Conservation (phyloP, 164 flowering plant genomes). For the Brasenia schreberi region DNA sequence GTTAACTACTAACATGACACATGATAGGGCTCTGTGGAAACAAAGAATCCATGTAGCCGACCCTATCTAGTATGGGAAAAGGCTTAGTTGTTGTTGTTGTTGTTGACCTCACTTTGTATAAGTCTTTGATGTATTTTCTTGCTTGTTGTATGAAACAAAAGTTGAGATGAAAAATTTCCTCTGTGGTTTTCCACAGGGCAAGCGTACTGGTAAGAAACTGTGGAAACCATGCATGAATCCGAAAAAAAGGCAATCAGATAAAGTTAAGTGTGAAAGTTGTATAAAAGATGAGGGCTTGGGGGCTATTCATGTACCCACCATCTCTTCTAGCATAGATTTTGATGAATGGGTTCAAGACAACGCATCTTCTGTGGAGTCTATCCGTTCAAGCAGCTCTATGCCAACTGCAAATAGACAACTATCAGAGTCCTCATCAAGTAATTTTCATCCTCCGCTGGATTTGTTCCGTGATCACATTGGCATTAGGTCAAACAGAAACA, state of each 20-base stretch:
- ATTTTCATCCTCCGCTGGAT: constrained; percentile 58
- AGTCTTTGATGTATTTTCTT: background rate
- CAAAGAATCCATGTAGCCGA: too few relatives aligned
- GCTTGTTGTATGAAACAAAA: background rate
- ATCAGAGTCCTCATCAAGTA: constrained; percentile 28
- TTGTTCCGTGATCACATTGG: constrained; percentile 53
- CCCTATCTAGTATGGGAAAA: too few relatives aligned
- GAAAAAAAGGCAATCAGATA: background rate
- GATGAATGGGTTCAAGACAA: constrained; percentile 6
- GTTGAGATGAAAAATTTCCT: too few relatives aligned
- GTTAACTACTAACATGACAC: too few relatives aligned
- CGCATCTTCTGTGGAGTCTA: constrained; percentile 11
- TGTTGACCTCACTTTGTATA: background rate
- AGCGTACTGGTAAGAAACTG: background rate
- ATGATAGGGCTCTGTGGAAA: too few relatives aligned
- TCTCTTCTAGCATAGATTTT: background rate
- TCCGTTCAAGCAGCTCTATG: constrained; percentile 34
- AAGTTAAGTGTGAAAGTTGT: background rate
- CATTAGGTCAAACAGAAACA: constrained; percentile 58
- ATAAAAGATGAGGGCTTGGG: background rate
- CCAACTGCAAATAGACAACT: constrained; percentile 18
- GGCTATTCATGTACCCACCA: background rate
- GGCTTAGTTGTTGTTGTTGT: too few relatives aligned
- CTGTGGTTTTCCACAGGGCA: background rate
- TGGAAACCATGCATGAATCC: background rate